Evolutionary conservation across 2,329 filamentous ascomycete species (phyloP), one percentile per base, ranked within the genome.

Genomic region (Lojkania enalia): DNA sequence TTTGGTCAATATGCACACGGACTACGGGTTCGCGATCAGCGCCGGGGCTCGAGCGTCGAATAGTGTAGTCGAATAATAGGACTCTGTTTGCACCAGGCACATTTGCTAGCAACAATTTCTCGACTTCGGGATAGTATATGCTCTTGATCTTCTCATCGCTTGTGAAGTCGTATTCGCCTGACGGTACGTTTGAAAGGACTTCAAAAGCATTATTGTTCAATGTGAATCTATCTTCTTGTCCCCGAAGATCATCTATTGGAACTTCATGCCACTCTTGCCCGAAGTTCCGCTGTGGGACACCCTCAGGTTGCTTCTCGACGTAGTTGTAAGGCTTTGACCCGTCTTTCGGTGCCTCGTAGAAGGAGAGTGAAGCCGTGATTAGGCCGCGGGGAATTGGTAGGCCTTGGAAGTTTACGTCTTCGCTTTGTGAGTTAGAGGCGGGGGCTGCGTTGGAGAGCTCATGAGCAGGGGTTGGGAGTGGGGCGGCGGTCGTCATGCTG

Each of bases 111-210:
- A 96, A 74, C 19, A 95, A 73, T 37, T 78, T 67, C 71, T 91
- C 86, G 6, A 95, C 81, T 65, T 96, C 90, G 0, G 89, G 86
- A 73, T 96, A 96, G 76, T 95, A 96, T 42, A 83, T 78, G 1
- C 72, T 60, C 60, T 80, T 72, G 69, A 96, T 88, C 48, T 80
- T 81, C 9, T 77, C 80, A 59, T 90, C 86, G 65, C 88, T 82
- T 3, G 69, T 69, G 67, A 92, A 95, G 36, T 75, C 74, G 30
- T 72, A 73, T 21, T 79, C 72, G 2, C 79, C 78, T 1, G 80
- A 77, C 0, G 83, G 74, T 1, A 89, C 70, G 56, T 77, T 71
- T 11, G 74, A 73, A 37, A 90, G 67, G 15, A 87, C 74, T 45
- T 82, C 76, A 74, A 96, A 95, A 52, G 88, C 88, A 66, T 91